Evolutionary conservation across 2,329 filamentous ascomycete species (phyloP), one percentile per base, ranked within the genome.

Genomic region (Hymenoscyphus albidus): DNA sequence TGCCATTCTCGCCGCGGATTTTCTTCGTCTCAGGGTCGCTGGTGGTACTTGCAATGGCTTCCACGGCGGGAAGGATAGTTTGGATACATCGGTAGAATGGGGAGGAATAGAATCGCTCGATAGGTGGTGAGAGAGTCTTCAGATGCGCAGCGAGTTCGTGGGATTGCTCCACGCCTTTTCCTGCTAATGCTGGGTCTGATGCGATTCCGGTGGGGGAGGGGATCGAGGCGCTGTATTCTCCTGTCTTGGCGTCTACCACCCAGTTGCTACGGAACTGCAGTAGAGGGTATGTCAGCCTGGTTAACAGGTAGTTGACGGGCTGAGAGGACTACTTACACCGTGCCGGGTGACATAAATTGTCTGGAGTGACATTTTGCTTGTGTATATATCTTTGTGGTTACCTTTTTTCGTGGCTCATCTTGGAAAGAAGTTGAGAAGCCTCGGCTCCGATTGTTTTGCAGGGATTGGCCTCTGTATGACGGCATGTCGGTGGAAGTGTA

Each of bases 81-180:
- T 96, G 90, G 54, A 96, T 80, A 74, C 93, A 97, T 69, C 93
- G 86, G 77, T 95, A 96, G 78, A 92, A 96, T 0, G 92, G 90
- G 66, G 89, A 93, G 39, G 87, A 90, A 79, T 97, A 98, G 70
- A 98, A 84, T 58, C 83, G 82, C 62, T 92, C 88, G 65, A 94
- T 83, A 1, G 88, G 85, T 40, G 90, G 90, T 18, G 86, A 78
- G 56, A 91, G 75, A 0, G 79, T 80, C 64, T 81, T 74, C 58
- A 96, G 81, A 73, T 91, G 84, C 7, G 77, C 79, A 2, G 83
- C 93, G 58, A 98, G 83, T 78, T 98, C 88, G 66, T 85, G 82
- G 27, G 93, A 87, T 80, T 99, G 95, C 61, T 86, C 83, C 51
- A 96, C 89, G 64, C 95, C 95, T 74, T 98, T 89, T 27, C 91